Percentiles rank a stretch among this genome's conserved stretches.
Conservation (phyloP, 805 yeast genomes). For the Candida piceae region DNA sequence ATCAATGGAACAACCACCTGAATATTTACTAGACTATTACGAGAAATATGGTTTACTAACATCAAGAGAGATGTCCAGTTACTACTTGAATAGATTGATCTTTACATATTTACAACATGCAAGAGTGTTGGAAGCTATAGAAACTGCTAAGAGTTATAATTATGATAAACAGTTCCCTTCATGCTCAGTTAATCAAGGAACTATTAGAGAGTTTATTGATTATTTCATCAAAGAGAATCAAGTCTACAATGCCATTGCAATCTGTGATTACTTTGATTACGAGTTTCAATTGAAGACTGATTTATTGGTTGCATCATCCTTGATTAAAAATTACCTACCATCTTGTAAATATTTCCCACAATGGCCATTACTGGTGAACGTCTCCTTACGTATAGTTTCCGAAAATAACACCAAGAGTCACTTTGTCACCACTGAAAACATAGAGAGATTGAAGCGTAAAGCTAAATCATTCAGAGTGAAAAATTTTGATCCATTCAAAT, state of each 20-base stretch:
- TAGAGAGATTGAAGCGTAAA: no score
- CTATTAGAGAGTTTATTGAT: conserved; percentile 15
- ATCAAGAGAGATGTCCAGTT: conserved; percentile 7
- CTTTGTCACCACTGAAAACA: no score
- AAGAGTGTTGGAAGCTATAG: conserved; percentile 17
- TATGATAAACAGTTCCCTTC: neutral
- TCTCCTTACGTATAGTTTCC: no score
- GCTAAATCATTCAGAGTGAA: no score
- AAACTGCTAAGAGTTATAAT: conserved; percentile 4
- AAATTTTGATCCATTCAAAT: no score
- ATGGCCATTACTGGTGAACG: conserved; percentile 12
- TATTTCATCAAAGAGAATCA: conserved; percentile 19
- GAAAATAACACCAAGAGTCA: no score
- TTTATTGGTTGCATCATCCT: conserved; percentile 6
- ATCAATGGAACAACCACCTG: conserved; percentile 10
- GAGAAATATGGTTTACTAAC: conserved; percentile 8
- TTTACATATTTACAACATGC: conserved; percentile 14
- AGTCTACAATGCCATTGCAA: conserved; percentile 22
- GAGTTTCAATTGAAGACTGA: conserved; percentile 7
- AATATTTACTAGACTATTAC: conserved; percentile 13
- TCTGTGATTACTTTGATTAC: conserved; percentile 1
- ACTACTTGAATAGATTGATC: conserved; percentile 19
- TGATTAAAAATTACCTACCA: conserved; percentile 10
- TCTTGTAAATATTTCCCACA: conserved; percentile 21
- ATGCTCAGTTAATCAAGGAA: conserved; percentile 13